Percentiles rank a stretch among this genome's conserved stretches.
These are phyloP conservation scores for Eutrema yunnanense DNA, from an alignment of 345 rosid genomes.

Conservation along the genomic window DNA sequence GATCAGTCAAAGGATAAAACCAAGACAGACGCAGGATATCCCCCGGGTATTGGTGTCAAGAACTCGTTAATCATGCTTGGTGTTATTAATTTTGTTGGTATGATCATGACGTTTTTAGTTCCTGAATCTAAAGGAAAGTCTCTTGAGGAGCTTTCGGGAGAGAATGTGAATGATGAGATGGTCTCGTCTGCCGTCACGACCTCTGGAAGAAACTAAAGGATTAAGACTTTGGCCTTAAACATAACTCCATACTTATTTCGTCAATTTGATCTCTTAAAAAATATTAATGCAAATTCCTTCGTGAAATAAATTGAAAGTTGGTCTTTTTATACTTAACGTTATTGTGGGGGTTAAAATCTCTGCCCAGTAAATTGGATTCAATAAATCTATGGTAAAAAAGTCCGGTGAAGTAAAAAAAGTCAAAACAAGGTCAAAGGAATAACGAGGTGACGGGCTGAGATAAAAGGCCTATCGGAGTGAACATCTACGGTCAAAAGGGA, in stretches of 20 bases:
- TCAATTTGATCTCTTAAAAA: not conserved
- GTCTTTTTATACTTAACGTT: no score
- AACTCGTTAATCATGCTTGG: slow-evolving; percentile 42
- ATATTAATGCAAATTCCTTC: not conserved
- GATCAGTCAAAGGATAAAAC: slow-evolving; percentile 36
- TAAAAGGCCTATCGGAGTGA: no score
- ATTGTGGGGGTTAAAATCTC: no score
- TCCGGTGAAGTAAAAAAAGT: fast-evolving
- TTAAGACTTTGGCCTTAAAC: not conserved
- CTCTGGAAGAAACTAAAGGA: not conserved
- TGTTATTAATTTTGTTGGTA: slow-evolving; percentile 35
- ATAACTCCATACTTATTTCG: not conserved
- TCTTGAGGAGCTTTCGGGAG: slow-evolving; percentile 46
- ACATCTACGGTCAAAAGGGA: no score
- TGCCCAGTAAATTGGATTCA: fast-evolving
- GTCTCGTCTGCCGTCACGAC: not conserved
- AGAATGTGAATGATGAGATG: slow-evolving; percentile 32
- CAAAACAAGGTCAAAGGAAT: no score
- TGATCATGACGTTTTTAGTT: slow-evolving; percentile 40
- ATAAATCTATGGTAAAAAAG: no score
- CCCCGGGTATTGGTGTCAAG: slow-evolving; percentile 46
- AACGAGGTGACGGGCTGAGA: no score
- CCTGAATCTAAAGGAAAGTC: slow-evolving; percentile 54
- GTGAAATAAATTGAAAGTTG: no score
- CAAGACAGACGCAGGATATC: slow-evolving; percentile 45